A percentile compares a stretch with the other conserved stretches of the same genome.
Evolutionary conservation across 768 basidiomycete species (phyloP).

Genomic region (Auricularia sp.): DNA sequence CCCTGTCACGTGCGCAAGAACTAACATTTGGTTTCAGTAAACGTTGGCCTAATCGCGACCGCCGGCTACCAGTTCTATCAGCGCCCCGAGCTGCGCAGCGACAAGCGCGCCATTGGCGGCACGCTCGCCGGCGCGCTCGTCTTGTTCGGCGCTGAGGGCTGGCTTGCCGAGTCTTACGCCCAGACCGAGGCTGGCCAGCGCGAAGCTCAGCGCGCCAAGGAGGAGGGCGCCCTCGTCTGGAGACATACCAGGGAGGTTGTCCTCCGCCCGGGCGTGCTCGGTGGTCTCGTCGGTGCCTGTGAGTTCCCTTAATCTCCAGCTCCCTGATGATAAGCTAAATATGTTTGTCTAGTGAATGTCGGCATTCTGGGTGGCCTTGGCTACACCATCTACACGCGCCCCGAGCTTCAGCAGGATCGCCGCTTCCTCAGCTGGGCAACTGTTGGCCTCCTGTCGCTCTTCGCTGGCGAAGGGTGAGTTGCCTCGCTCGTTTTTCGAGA

Average conservation of each 20-base stretch:
- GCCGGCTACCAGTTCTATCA: slow-evolving; percentile 56
- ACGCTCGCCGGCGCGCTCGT: slow-evolving; percentile 44
- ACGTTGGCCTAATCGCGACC: slow-evolving; percentile 58
- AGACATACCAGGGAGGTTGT: slow-evolving; percentile 43
- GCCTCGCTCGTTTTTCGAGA: too few relatives aligned
- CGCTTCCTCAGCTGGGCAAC: slow-evolving; percentile 48
- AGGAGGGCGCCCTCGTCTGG: slow-evolving; percentile 49
- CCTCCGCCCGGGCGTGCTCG: slow-evolving; percentile 53
- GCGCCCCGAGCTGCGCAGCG: slow-evolving; percentile 47
- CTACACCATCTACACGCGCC: slow-evolving; percentile 45
- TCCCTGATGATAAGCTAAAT: too few relatives aligned
- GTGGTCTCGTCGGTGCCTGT: slow-evolving; percentile 55
- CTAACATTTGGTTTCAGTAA: slow-evolving; percentile 33
- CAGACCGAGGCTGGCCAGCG: slow-evolving; percentile 47
- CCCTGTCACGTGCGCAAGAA: background rate
- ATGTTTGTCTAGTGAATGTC: slow-evolving; percentile 39
- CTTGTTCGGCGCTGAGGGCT: slow-evolving; percentile 54
- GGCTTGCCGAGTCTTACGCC: slow-evolving; percentile 47
- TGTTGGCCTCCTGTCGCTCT: slow-evolving; percentile 48
- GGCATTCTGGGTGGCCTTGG: slow-evolving; percentile 52
- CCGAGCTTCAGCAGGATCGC: slow-evolving; percentile 45
- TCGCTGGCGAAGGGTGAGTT: slow-evolving; percentile 53
- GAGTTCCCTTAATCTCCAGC: slow-evolving; percentile 12
- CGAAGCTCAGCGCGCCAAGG: slow-evolving; percentile 43
- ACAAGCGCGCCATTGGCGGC: slow-evolving; percentile 42